Percentiles rank a stretch among this genome's conserved stretches.
These are phyloP conservation scores for Metschnikowia hibisci DNA, from an alignment of 805 yeast species.

Conservation along the genomic window DNA sequence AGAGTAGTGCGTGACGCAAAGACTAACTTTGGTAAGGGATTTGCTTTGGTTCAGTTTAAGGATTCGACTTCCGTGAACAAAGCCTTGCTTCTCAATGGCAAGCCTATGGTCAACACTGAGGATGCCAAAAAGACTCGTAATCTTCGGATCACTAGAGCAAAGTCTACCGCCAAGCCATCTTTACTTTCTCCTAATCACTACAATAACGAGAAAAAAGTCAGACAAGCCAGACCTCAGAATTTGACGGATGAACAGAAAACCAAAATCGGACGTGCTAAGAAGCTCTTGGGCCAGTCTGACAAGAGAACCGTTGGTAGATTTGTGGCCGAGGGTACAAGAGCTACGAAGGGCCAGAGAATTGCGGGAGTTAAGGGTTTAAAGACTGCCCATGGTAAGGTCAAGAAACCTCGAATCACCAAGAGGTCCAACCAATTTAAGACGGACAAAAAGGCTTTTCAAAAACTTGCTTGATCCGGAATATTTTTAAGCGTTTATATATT, in stretches of 20 bases:
- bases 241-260: slow-evolving; percentile 69
- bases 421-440: slow-evolving; percentile 50
- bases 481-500: too few relatives aligned
- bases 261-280: slow-evolving; percentile 73
- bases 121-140: slow-evolving; percentile 46
- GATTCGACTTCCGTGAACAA: slow-evolving; percentile 70
- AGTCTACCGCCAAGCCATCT: slow-evolving; percentile 39
- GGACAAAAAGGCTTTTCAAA: slow-evolving; percentile 26
- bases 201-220: slow-evolving; percentile 29
- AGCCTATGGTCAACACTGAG: slow-evolving; percentile 37
- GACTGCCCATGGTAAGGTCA: slow-evolving; percentile 37
- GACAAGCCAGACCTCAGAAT: slow-evolving; percentile 21
- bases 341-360: slow-evolving; percentile 60
- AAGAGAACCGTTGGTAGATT: slow-evolving; percentile 60
- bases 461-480: slow-evolving; percentile 7
- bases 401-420: slow-evolving; percentile 58
- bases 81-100: slow-evolving; percentile 74
- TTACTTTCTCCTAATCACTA: slow-evolving; percentile 41
- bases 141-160: slow-evolving; percentile 68
- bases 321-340: slow-evolving; percentile 73
- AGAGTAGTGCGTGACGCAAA: slow-evolving; percentile 88
- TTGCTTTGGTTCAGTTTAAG: slow-evolving; percentile 89
- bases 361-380: slow-evolving; percentile 59
- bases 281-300: slow-evolving; percentile 75
- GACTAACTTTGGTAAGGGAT: slow-evolving; percentile 95